A percentile compares a stretch with the other conserved stretches of the same genome.
Conservation (phyloP, 2,329 filamentous ascomycete species). For the Aaosphaeria arxii region DNA sequence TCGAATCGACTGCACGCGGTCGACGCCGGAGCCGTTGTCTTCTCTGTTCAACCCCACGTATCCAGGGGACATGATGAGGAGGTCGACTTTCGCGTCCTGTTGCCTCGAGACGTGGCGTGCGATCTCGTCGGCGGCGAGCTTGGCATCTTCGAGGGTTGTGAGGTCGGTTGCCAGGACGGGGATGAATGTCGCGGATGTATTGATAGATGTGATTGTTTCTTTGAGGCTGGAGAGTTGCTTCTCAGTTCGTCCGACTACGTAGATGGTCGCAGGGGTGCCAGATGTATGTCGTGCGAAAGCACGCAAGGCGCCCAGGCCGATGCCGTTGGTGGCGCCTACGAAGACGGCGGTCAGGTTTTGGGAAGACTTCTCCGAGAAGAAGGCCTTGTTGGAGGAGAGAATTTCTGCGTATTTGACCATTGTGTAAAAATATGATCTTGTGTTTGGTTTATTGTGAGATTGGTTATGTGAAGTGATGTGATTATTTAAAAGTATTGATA, state of each 20-base stretch:
- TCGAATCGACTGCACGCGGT: slow-evolving; percentile 49
- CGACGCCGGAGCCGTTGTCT: slow-evolving; percentile 58
- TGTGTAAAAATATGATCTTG: background rate
- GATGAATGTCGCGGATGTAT: slow-evolving; percentile 7
- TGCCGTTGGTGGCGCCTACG: slow-evolving; percentile 14
- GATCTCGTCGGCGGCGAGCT: slow-evolving; percentile 7
- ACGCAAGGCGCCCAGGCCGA: slow-evolving; percentile 9
- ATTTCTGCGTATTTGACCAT: slow-evolving; percentile 8
- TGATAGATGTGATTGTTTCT: slow-evolving; percentile 1
- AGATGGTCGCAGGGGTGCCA: slow-evolving; percentile 8
- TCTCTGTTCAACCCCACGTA: slow-evolving; percentile 3
- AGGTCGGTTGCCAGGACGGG: slow-evolving; percentile 10
- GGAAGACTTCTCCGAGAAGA: slow-evolving; percentile 1
- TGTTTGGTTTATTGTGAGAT: background rate
- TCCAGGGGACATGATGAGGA: slow-evolving; percentile 9
- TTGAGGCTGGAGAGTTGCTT: slow-evolving; percentile 2
- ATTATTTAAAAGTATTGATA: background rate
- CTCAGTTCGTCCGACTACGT: slow-evolving; percentile 6
- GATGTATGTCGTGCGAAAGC: slow-evolving; percentile 8
- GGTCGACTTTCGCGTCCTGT: slow-evolving; percentile 4
- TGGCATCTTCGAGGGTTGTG: slow-evolving; percentile 7
- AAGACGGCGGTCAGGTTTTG: slow-evolving; percentile 10
- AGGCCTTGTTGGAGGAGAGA: slow-evolving; percentile 5
- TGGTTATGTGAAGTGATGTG: background rate
- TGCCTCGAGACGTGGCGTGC: background rate